Conservation (phyloP, 179 eudicot species). For the Actinidia chinensis region DNA sequence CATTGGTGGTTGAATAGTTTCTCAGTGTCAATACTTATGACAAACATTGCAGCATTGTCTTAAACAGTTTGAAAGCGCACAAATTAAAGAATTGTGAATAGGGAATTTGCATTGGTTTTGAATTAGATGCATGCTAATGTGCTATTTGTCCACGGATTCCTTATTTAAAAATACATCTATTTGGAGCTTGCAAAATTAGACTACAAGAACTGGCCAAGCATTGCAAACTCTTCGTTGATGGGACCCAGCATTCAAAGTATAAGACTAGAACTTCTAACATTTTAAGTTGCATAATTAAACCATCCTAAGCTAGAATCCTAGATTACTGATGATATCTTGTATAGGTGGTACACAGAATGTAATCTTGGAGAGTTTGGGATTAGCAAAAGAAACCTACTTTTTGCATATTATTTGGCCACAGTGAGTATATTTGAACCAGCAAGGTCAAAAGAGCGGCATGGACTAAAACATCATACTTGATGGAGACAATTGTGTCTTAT, state of each 20-base stretch:
- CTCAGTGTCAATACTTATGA: not conserved
- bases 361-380: conserved; percentile 44
- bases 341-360: conserved; percentile 65
- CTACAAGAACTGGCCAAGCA: conserved; percentile 63
- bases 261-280: not conserved
- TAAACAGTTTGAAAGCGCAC: too few relatives aligned
- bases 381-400: conserved; percentile 46
- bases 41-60: not conserved
- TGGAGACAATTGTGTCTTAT: conserved; percentile 49
- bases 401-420: conserved; percentile 56
- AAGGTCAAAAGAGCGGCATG: conserved; percentile 59
- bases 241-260: conserved; percentile 58
- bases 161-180: conserved; percentile 52
- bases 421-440: conserved; percentile 73
- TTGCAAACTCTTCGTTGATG: conserved; percentile 74
- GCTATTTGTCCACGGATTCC: conserved; percentile 51
- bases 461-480: conserved; percentile 60
- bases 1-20: too few relatives aligned
- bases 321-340: too few relatives aligned
- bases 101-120: too few relatives aligned
- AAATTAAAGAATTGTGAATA: too few relatives aligned
- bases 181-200: conserved; percentile 81
- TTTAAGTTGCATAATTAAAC: not conserved
- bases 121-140: not conserved
- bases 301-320: not conserved